Base-by-base conservation (phyloP, 345 rosid genomes). In the Melaleuca alternifolia region DNA sequence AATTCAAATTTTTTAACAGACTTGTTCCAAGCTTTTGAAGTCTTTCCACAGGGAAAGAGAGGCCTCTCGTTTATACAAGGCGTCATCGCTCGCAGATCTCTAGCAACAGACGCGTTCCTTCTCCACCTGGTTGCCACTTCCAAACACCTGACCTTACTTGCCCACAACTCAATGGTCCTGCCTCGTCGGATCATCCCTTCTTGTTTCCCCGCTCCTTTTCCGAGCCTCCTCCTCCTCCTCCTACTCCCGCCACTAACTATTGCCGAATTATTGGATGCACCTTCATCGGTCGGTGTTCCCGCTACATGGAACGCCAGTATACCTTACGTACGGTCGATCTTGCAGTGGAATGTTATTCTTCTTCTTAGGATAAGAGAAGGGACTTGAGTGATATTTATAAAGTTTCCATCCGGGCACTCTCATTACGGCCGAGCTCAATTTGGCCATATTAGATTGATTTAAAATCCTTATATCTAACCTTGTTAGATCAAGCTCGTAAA, bases 271-370 rank as follows among this genome's bases (percentile, higher is more conserved):
- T 0, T 8, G 1, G 0, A 2, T 13, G 71, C 37, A 61, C 71
- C 71, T 61, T 61, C 71, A 0, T 61, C 37, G 37, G 71, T 61
- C 71, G 28, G 75, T 13, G 37, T 6, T 61, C 37, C 75, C 20
- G 0, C 75, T 20, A 0, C 0, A 1, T 61, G 75, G 75, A 6
- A 5, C 0, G 0, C 37, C 75, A 13, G 20, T 1, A 0, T n/a
- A 13, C 41, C 37, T 13, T 28, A 13, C 41, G 75, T n/a, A n/a
- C n/a, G n/a, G n/a, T n/a, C n/a, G n/a, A n/a, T n/a, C n/a, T n/a
- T n/a, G n/a, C n/a, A n/a, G n/a, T n/a, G n/a, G n/a, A n/a, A n/a
- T n/a, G n/a, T n/a, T n/a, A n/a, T n/a, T n/a, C n/a, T n/a, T n/a
- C n/a, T n/a, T n/a, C n/a, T n/a, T n/a, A n/a, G n/a, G n/a, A n/a